These are phyloP conservation scores for Vitis hybrid DNA, from an alignment of 177 flowering plant genomes.

Conservation along the genomic window DNA sequence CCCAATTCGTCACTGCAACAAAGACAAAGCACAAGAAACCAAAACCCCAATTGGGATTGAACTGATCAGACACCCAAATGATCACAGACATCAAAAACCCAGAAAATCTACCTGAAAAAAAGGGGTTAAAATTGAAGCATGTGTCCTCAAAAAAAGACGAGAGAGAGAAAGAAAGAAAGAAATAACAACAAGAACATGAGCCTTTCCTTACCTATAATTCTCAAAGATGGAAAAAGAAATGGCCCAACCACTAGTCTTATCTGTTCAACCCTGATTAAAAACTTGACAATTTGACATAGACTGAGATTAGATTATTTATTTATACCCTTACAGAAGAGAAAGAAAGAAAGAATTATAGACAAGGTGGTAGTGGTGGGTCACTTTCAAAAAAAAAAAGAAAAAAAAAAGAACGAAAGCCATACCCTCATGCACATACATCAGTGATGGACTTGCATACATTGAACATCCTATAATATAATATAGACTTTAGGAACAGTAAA, in stretches of 20 bases:
- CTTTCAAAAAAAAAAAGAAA: conserved; percentile 8
- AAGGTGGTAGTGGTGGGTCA: conserved; percentile 22
- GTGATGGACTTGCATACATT: neutral
- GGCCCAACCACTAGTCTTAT: conserved; percentile 30
- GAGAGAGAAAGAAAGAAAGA: neutral
- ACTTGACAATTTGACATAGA: conserved; percentile 15
- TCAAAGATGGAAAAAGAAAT: conserved; percentile 2
- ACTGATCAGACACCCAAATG: conserved; percentile 8
- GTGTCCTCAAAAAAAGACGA: too few species aligned
- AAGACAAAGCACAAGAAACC: neutral
- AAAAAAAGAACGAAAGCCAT: neutral
- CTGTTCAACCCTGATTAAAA: conserved; percentile 17
- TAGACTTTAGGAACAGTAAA: too few species aligned
- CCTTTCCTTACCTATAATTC: conserved; percentile 15
- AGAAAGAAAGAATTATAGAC: neutral
- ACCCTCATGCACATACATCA: neutral
- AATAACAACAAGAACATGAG: neutral
- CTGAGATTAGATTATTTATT: conserved; percentile 13
- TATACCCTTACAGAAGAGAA: neutral
- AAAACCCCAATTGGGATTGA: neutral
- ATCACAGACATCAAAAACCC: conserved; percentile 9
- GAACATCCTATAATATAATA: too few species aligned
- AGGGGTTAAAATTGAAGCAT: neutral
- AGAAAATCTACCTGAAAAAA: conserved; percentile 9
- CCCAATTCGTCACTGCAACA: neutral